Base-by-base conservation (phyloP, 345 rosid genomes). In the Nasturtium officinale region DNA sequence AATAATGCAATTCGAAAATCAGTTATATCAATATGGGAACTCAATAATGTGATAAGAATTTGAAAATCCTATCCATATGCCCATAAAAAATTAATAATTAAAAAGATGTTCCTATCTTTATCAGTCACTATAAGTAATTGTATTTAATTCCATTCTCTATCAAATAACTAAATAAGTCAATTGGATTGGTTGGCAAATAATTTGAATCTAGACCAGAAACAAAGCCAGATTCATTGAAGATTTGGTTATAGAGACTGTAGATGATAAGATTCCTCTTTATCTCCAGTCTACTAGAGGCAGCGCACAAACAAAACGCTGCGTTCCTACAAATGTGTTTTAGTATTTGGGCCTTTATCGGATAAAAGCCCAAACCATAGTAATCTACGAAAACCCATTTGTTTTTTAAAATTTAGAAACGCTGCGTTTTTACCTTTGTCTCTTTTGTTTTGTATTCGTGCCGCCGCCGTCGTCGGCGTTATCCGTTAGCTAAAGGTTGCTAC, bases 381-480 rank as follows among this genome's bases (percentile, higher is more conserved):
- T 8, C 48, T 65, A 65, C 23, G 2, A 46, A 64, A 56, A 4
- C 52, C 43, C 52, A 63, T 25, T 25, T 35, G 9, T 2, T 21
- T 18, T 3, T 15, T 25, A 5, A 42, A 9, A 0, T 0, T 0
- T 1, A 0, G 17, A 61, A 73, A 51, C 63, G 56, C 17, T 4
- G 69, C 62, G 73, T 68, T 60, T 64, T 10, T 12, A 0, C 0
- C 30, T 17, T n/a, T 23, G 25, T 23, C 2, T 23, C 2, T 23
- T 23, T 23, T 58, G 2, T 47, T 10, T 13, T 35, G 61, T 28
- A 9, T 18, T 18, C 7, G 25, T 42, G 25, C 56, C 65, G 65
- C 28, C 70, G 58, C 48, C 65, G 75, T 10, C 70, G 48, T 18
- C 69, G 69, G 11, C 74, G 50, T 69, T 69, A 62, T 62, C 79